Evolutionary conservation across 257 asterid species (phyloP), one percentile per base, ranked within the genome.

Genomic region (Forsythia viridissima): DNA sequence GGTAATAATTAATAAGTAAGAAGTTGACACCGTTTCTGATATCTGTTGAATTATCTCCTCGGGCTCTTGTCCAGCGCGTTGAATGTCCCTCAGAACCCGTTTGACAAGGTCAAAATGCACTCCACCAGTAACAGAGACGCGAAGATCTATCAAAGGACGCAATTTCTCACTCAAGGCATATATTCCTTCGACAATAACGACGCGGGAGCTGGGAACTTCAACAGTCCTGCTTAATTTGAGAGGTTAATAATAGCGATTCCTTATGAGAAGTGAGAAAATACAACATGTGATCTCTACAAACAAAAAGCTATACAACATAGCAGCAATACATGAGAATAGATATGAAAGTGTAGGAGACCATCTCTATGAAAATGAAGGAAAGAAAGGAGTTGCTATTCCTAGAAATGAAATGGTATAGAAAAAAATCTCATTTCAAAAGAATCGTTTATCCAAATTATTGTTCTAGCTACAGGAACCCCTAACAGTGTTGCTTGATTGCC

Each of bases 81-180:
- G 99, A 85, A 93, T 96, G 83, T 96, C 99, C 85, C 99, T 83
- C 77, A 96, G 83, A 76, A 96, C 99, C 67, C 98, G 97, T 85
- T 96, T 96, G 38, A 96, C 98, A 21, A 96, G 96, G 82, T 96
- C 99, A 87, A 96, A 90, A 84, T 96, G 99, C 85, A 96, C 98
- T 72, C 99, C 99, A 73, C 98, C 99, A n/a, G 99, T 96, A 77
- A 96, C 98, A 82, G 97, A 96, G 52, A 93, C 99, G 80, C 98
- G 98, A 55, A 96, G 97, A 80, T 96, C 99, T 73, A 96, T 81
- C 61, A 89, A 76, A 80, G 97, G 99, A 72, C 98, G 84, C 77
- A 96, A 82, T 78, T 91, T 93, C 65, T 92, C 97, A 41, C 99
- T 92, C 91, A 96, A 85, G 59, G 99, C 99, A 85, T 93, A 96